Evolutionary conservation across 352 stramenopile species (phyloP).

Genomic region (Phytophthora sojae): DNA sequence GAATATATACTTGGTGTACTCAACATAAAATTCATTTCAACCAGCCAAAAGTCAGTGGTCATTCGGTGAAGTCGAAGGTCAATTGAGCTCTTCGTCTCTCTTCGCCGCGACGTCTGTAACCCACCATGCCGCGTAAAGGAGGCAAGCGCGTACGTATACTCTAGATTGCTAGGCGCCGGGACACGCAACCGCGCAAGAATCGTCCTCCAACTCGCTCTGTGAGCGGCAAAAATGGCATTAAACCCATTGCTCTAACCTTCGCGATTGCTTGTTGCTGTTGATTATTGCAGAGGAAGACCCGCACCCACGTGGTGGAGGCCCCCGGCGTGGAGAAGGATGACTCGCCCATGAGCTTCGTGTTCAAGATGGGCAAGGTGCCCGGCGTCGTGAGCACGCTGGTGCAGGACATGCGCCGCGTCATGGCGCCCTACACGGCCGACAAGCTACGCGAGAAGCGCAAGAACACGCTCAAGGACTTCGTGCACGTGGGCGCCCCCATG

Average conservation of each 20-base stretch:
- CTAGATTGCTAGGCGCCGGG: background rate
- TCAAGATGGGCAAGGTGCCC: constrained; percentile 90
- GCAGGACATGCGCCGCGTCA: constrained; percentile 93
- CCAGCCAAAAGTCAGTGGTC: constrained; percentile 30
- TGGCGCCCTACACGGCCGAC: constrained; percentile 95
- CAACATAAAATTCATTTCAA: background rate
- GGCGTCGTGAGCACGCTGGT: constrained; percentile 88
- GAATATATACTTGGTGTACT: background rate
- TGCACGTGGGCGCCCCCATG: constrained; percentile 90
- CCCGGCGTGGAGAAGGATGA: constrained; percentile 83
- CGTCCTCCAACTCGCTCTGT: background rate
- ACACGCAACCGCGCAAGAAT: constrained; percentile 8
- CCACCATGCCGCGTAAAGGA: constrained; percentile 84
- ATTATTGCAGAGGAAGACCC: constrained; percentile 73
- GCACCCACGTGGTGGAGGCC: constrained; percentile 77
- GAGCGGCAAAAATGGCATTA: background rate
- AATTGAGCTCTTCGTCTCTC: constrained; percentile 5
- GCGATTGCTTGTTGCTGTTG: background rate
- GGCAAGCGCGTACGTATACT: constrained; percentile 77
- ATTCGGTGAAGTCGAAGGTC: constrained; percentile 20
- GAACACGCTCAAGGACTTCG: constrained; percentile 94
- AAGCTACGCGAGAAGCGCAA: constrained; percentile 93
- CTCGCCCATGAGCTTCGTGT: constrained; percentile 92
- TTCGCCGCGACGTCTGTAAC: constrained; percentile 1
- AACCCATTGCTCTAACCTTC: constrained; percentile 6